Evolutionary conservation across 2,329 filamentous ascomycete genomes (phyloP).

Genomic region (Amylocarpus encephaloides): DNA sequence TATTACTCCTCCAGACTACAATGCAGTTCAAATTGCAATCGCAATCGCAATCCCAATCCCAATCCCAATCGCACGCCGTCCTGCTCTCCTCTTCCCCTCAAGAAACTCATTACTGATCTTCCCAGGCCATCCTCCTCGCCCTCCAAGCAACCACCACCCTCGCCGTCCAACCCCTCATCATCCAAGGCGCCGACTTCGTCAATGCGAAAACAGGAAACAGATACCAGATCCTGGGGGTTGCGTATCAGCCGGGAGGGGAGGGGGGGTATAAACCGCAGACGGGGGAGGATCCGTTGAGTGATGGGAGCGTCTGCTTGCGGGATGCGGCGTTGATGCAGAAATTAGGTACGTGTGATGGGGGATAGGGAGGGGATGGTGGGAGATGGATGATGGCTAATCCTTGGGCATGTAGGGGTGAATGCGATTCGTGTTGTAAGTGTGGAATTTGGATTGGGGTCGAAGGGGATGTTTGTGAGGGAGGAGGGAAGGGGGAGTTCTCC

Average conservation of each 20-base stretch:
- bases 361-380: background rate
- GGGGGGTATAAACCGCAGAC: conserved; percentile 51
- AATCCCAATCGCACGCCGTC: no score
- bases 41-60: no score
- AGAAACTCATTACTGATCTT: background rate
- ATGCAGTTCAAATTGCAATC: no score
- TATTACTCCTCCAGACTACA: no score
- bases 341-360: conserved; percentile 34
- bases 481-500: no score
- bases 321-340: conserved; percentile 61
- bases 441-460: background rate
- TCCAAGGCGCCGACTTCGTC: conserved; percentile 53
- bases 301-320: conserved; percentile 51
- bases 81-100: no score
- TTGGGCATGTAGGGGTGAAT: conserved; percentile 47
- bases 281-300: conserved; percentile 53
- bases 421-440: conserved; percentile 34
- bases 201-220: conserved; percentile 51
- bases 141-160: conserved; percentile 36
- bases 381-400: conserved; percentile 5
- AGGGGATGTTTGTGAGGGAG: background rate
- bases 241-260: conserved; percentile 63
- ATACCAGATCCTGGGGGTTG: conserved; percentile 61
- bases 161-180: conserved; percentile 51
- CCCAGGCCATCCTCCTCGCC: conserved; percentile 22